Percentiles rank a stretch among this genome's conserved stretches.
These are phyloP conservation scores for Paecilomyces dactylethromorphus DNA, from an alignment of 2,329 filamentous ascomycete genomes.

Conservation along the genomic window DNA sequence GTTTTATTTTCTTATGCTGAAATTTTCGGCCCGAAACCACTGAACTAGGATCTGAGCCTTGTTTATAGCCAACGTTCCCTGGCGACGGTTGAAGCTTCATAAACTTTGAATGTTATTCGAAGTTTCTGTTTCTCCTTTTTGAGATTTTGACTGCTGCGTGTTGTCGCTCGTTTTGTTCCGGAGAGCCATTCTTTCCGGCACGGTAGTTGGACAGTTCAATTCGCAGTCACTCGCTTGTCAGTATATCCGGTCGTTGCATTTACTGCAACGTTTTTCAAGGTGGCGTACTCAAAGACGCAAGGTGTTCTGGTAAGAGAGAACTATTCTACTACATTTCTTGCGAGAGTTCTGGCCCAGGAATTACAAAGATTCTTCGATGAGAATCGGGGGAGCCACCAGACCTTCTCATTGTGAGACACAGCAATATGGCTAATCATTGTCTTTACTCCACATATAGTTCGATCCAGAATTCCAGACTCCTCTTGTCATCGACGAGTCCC, in stretches of 20 bases:
- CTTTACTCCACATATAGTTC: constrained; percentile 20
- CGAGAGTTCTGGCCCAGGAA: not conserved
- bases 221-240: constrained; percentile 43
- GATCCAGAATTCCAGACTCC: constrained; percentile 41
- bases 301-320: constrained; percentile 36
- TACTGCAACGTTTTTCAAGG: constrained; percentile 42
- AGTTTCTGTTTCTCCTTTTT: constrained; percentile 22
- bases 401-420: not conserved
- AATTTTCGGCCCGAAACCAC: constrained; percentile 3
- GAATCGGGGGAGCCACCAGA: not conserved
- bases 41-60: not conserved
- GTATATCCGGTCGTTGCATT: constrained; percentile 36
- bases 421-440: constrained; percentile 7
- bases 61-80: not conserved
- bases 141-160: constrained; percentile 27
- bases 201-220: constrained; percentile 33
- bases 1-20: too few species aligned
- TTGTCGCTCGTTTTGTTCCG: constrained; percentile 41
- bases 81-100: constrained; percentile 16
- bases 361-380: not conserved
- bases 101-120: constrained; percentile 28
- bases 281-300: constrained; percentile 43
- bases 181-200: constrained; percentile 28
- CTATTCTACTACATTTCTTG: constrained; percentile 5
- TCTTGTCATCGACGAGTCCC: constrained; percentile 41